A percentile compares a stretch with the other conserved stretches of the same genome.
These are phyloP conservation scores for Echeveria elegans DNA, from an alignment of 164 flowering plant genomes.

Conservation along the genomic window DNA sequence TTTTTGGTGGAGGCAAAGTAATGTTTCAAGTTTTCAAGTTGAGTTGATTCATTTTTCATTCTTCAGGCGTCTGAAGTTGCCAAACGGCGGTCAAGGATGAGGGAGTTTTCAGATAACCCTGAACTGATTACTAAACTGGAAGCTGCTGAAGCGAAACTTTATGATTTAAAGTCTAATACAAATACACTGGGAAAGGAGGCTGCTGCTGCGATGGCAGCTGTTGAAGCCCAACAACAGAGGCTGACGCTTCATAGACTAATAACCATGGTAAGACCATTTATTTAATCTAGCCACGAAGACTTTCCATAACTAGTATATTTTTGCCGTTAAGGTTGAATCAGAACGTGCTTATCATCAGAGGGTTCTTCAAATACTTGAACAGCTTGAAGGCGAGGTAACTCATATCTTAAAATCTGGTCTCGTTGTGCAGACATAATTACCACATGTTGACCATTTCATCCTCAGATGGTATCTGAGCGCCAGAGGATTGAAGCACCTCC, in stretches of 20 bases:
- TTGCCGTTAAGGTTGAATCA: slow-evolving; percentile 68
- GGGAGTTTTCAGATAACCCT: slow-evolving; percentile 45
- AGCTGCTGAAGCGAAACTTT: slow-evolving; percentile 74
- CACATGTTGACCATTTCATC: neutral
- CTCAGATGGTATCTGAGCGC: slow-evolving; percentile 79
- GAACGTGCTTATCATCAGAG: slow-evolving; percentile 72
- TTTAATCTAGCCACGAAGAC: neutral
- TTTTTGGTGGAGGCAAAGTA: neutral
- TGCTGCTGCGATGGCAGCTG: slow-evolving; percentile 88
- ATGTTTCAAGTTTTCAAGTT: neutral
- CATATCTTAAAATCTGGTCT: neutral
- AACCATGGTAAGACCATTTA: slow-evolving; percentile 49
- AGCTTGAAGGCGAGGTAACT: slow-evolving; percentile 76
- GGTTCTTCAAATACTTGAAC: slow-evolving; percentile 78
- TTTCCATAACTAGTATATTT: neutral
- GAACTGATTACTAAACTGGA: slow-evolving; percentile 59
- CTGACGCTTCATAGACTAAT: slow-evolving; percentile 82
- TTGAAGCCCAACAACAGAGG: slow-evolving; percentile 93
- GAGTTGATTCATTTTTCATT: neutral
- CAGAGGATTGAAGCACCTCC: slow-evolving; percentile 79
- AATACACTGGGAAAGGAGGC: slow-evolving; percentile 85
- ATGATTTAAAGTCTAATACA: slow-evolving; percentile 75
- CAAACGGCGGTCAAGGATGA: slow-evolving; percentile 63
- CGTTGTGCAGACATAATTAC: neutral
- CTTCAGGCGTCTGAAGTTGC: slow-evolving; percentile 86